Base-by-base conservation (phyloP, 1,284 basidiomycete genomes). In the Omphalotus olearius region DNA sequence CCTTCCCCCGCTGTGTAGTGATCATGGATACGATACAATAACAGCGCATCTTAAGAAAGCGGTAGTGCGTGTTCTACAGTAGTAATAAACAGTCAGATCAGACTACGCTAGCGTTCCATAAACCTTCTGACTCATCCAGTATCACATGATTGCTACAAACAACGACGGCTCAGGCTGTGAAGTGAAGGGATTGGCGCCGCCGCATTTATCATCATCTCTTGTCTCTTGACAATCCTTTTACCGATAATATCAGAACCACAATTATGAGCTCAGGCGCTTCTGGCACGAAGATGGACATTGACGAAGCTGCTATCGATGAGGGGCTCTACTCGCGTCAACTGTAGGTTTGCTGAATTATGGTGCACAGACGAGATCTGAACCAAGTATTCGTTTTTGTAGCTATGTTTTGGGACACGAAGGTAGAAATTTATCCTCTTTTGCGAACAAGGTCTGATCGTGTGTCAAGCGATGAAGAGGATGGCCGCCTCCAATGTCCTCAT, bases 331-430 rank as follows among this genome's bases (percentile, higher is more conserved):
- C 93, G 61, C 88, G 94, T 63, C 94, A 98, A 76, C 76, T 98
- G 93, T 95, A 68, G 79, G 91, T 45, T 45, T 51, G 23, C 30
- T 46, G 45, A 53, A 11, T 39, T 26, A 25, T 46, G 25, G 47
- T n/a, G n/a, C 51, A 25, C 44, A 35, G 30, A 45, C 46, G 40
- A 42, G 26, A 47, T 47, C 38, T 51, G 40, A 49, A 56, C 61
- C 56, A 50, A 50, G 30, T 10, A 3, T 54, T 53, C 44, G 46
- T 57, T 50, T 57, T 50, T 58, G 56, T 59, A 98, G 94, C 62
- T 98, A 98, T 68, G 94, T 98, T 13, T 83, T 98, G 17, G 94
- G 94, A 28, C 93, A 97, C 69, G 94, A 97, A 81, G 94, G 94
- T 93, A 64, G 16, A 39, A 28, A 39, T 3, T 11, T 14, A 38